phyloP scores from a whole-genome alignment of 1,139 yeast species.

The Candida tropicalis region DNA sequence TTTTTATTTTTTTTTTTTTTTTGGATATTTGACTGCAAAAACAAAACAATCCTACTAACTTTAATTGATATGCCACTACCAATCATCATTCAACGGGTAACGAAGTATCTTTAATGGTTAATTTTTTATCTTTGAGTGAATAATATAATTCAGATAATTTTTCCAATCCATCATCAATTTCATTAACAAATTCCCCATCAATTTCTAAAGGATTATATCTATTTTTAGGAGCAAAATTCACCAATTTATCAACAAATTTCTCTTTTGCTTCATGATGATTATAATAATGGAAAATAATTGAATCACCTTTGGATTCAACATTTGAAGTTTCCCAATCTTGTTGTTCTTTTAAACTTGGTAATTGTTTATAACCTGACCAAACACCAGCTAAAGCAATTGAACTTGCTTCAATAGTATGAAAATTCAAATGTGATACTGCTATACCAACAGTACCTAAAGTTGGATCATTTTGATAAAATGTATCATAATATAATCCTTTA shows the following conservation, averaged over 20 bases:
- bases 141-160: conserved; percentile 30
- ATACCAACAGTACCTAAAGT: conserved; percentile 45
- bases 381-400: conserved; percentile 52
- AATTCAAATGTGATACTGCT: conserved; percentile 40
- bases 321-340: conserved; percentile 30
- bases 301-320: conserved; percentile 24
- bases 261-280: conserved; percentile 23
- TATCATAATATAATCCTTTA: conserved; percentile 40
- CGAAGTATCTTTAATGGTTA: conserved; percentile 15
- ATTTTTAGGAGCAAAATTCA: conserved; percentile 23
- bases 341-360: conserved; percentile 35
- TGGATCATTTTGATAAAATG: conserved; percentile 45
- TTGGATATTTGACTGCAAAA: too few relatives aligned
- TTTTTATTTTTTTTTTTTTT: not conserved
- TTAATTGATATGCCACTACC: too few relatives aligned
- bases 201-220: conserved; percentile 28
- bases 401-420: conserved; percentile 44
- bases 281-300: conserved; percentile 29
- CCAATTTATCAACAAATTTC: conserved; percentile 26
- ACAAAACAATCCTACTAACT: too few relatives aligned
- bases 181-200: conserved; percentile 27
- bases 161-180: conserved; percentile 27
- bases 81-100: not conserved
- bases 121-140: conserved; percentile 17
- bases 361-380: conserved; percentile 35